A percentile compares a stretch with the other conserved stretches of the same genome.
phyloP scores from a whole-genome alignment of 257 asterid species.

The Solanum acaule region DNA sequence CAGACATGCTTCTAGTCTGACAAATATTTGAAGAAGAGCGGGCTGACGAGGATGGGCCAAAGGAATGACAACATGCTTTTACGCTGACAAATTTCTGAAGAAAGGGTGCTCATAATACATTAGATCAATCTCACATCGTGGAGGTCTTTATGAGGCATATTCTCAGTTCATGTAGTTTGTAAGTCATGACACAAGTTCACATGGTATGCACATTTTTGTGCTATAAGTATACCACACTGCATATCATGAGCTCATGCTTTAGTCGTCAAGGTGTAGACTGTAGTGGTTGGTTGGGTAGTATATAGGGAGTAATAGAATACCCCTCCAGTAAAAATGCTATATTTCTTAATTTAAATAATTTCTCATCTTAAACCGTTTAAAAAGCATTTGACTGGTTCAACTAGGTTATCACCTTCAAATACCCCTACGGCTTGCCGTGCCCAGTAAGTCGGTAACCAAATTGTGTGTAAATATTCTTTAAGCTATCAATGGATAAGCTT shows the following conservation, averaged over 20 bases:
- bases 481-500: neutral
- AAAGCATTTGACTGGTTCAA: neutral
- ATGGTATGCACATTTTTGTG: neutral
- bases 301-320: neutral
- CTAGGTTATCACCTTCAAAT: neutral
- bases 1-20: neutral
- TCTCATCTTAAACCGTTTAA: neutral
- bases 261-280: neutral
- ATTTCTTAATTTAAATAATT: neutral
- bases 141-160: neutral
- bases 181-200: neutral
- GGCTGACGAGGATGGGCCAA: neutral
- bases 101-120: neutral
- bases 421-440: too few species aligned
- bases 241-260: neutral
- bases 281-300: neutral
- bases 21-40: neutral
- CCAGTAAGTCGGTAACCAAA: too few species aligned
- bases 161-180: neutral
- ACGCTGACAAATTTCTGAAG: neutral
- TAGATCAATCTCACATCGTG: neutral
- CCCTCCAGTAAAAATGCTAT: neutral
- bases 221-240: neutral
- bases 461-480: too few species aligned
- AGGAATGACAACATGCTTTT: neutral